Base-by-base conservation (phyloP, 2,329 filamentous ascomycete species). In the Aspergillus sp. region DNA sequence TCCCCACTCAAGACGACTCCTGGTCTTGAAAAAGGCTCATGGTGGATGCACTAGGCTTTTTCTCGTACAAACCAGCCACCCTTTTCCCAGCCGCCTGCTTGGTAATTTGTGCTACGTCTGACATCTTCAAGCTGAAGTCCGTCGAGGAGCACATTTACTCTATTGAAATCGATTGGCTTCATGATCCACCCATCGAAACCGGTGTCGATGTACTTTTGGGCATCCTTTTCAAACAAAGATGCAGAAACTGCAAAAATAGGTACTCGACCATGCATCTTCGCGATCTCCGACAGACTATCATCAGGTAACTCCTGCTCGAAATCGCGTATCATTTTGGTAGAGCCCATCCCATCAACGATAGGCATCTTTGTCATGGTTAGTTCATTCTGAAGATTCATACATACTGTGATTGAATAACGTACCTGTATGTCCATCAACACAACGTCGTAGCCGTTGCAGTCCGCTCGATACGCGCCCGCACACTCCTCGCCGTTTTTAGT, bases 391-490 rank as follows among this genome's bases (percentile, higher is more conserved):
- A 19, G 19, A 19, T 4, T 19, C 19, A 19, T 19, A 19, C 19
- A 26, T 12, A 28, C 10, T 27, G 13, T 29, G 9, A 31, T 3
- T 27, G n/a, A 9, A 29, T 7, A 27, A 66, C 79, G 66, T 61
- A 90, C 88, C 77, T 95, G 89, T 77, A 95, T 90, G 61, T 95
- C 90, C 90, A 95, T 95, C 53, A 95, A 73, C 38, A 95, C 75
- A 5, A 90, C 82, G 60, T 95, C 90, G 58, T 87, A 93, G 13
- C 68, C 65, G 28, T 66, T 65, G 1, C 82, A 73, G 34, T 76
- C 76, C 35, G 87, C 84, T 38, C 74, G 76, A 61, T 88, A 91
- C 7, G 81, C 75, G 42, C 75, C 75, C 4, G 88, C 85, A 57
- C 90, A 95, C 54, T 93, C 88, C 60, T 94, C 85, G 4, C 90